Conservation (phyloP, 108 stramenopile genomes). For the Epithemia pelagica region DNA sequence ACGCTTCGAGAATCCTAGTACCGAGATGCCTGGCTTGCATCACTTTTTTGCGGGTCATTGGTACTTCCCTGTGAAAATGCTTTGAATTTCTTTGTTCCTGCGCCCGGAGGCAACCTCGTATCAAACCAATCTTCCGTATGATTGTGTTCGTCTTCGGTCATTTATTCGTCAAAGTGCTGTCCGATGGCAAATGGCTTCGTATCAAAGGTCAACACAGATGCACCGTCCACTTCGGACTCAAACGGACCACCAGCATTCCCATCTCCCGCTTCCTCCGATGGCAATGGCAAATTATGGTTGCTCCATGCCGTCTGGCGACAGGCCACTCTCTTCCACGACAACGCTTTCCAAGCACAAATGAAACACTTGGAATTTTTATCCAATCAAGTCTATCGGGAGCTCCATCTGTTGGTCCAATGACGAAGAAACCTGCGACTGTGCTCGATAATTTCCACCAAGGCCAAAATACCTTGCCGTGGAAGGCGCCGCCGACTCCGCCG, state of each 20-base stretch:
- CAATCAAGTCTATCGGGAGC: constrained; percentile 61
- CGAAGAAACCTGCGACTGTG: neutral
- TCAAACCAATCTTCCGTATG: neutral
- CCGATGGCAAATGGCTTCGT: neutral
- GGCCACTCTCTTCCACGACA: constrained; percentile 36
- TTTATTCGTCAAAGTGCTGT: neutral
- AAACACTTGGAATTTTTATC: constrained; percentile 79
- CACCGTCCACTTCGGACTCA: neutral
- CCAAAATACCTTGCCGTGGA: neutral
- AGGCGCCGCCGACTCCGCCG: constrained; percentile 5
- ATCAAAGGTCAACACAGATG: neutral
- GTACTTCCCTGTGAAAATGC: neutral
- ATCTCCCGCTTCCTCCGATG: neutral
- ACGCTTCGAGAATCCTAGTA: neutral
- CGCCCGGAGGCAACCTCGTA: neutral
- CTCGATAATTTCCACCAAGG: too few species aligned
- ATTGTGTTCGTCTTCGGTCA: neutral
- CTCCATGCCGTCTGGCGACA: neutral
- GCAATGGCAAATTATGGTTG: neutral
- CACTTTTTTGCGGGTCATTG: neutral
- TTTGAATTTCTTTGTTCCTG: neutral
- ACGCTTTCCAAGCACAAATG: constrained; percentile 75
- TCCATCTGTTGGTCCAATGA: neutral
- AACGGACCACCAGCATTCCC: too few species aligned
- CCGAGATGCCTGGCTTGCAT: neutral